These are phyloP conservation scores for Ceratocystis albifundus DNA, from an alignment of 2,329 filamentous ascomycete species.

Conservation along the genomic window DNA sequence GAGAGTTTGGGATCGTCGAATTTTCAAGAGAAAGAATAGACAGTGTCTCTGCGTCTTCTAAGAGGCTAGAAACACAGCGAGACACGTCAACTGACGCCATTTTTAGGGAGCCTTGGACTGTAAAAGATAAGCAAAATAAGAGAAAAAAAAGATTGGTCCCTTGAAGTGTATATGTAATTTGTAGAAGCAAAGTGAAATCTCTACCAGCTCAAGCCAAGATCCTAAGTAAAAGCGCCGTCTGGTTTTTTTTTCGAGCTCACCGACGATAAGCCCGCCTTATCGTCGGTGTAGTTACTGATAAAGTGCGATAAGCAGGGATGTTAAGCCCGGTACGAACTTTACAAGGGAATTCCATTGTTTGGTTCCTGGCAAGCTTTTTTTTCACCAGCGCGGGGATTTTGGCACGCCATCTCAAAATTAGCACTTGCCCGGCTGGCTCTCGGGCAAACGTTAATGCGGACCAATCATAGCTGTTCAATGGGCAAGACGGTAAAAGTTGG, in stretches of 20 bases:
- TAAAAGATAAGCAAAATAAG: constrained; percentile 1
- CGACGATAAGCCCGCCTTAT: constrained; percentile 20
- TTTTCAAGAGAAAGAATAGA: constrained; percentile 44
- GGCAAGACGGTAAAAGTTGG: constrained; percentile 19
- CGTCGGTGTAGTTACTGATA: constrained; percentile 19
- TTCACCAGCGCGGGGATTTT: constrained; percentile 10
- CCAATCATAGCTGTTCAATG: constrained; percentile 20
- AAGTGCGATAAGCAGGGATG: constrained; percentile 7
- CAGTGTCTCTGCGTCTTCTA: constrained; percentile 23
- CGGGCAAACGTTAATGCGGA: constrained; percentile 17
- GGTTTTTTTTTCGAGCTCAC: constrained; percentile 20
- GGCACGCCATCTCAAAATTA: neutral
- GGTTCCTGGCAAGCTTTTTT: neutral
- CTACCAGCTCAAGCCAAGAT: constrained; percentile 7
- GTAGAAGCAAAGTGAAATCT: constrained; percentile 17
- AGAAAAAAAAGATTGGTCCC: neutral
- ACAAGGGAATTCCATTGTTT: neutral
- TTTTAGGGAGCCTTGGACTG: neutral
- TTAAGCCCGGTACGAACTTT: neutral
- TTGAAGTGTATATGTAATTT: neutral
- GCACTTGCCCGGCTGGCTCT: constrained; percentile 14
- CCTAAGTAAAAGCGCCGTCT: constrained; percentile 10
- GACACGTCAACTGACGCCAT: constrained; percentile 24
- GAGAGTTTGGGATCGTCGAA: constrained; percentile 3
- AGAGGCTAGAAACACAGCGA: constrained; percentile 22